Base-by-base conservation (phyloP, 768 basidiomycete species). In the Amanita rubescens region DNA sequence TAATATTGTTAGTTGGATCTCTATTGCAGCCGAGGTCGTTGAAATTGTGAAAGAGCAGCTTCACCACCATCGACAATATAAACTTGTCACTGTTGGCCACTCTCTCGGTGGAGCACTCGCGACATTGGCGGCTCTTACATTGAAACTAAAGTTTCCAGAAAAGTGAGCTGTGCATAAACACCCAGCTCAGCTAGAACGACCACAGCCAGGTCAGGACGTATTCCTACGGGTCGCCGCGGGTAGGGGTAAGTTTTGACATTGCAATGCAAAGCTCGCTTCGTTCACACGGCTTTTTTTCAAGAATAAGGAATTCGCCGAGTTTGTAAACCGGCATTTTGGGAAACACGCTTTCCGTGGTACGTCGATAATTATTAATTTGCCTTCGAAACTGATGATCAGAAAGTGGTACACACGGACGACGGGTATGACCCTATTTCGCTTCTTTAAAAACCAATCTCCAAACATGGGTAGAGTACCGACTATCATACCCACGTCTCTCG, bases 81-180 rank as follows among this genome's bases (percentile, higher is more conserved):
- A 68, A 1, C 63, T 81, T 30, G 71, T 76, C 8, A 74, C 74
- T 0, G 69, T 70, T 4, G 81, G 81, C 0, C 81, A 82, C 59
- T 81, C 80, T 1, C 63, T 81, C 9, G 81, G 81, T 9, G 81
- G 79, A 6, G 67, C 79, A 0, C 61, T 82, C 5, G 72, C 81
- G 1, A 68, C 75, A 2, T 63, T 81, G 1, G 76, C 73, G 1
- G 76, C 76, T 2, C 65, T 80, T 12, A 65, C 73, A 3, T 53
- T 80, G 17, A 69, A 71, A 49, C 66, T 71, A 44, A 71, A 73
- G 41, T 75, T 78, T 57, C 66, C 69, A 1, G 66, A 66, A 19
- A 62, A 42, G 68, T 71, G 62, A 25, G 67, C 65, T 8, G n/a
- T 27, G 11, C 30, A 48, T 32, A 38, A 39, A 38, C 22, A 7